Percentiles rank a stretch among this genome's conserved stretches.
Evolutionary conservation across 2,329 filamentous ascomycete species (phyloP).

Genomic region (Botrytis byssoidea): DNA sequence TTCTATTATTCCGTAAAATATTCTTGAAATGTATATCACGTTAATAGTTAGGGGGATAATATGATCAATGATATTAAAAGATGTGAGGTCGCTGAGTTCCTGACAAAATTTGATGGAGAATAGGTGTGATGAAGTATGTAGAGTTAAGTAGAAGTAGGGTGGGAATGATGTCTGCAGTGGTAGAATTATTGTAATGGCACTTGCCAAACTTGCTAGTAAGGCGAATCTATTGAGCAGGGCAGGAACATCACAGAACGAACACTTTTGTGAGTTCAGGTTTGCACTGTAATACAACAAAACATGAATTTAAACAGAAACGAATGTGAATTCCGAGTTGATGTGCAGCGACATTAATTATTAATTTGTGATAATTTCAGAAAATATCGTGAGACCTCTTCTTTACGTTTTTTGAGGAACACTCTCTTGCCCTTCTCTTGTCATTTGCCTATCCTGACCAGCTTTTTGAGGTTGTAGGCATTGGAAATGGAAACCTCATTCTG

Average conservation of each 20-base stretch:
- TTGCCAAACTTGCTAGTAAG: neutral
- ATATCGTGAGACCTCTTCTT: neutral
- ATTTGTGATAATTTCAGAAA: neutral
- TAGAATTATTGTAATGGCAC: neutral
- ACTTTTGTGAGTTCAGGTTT: neutral
- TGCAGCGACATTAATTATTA: neutral
- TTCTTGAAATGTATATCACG: neutral
- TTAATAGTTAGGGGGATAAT: neutral
- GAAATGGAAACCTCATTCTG: neutral
- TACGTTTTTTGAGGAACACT: neutral
- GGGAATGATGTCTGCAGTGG: neutral
- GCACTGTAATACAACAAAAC: neutral
- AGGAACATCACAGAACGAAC: neutral
- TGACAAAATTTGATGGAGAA: neutral
- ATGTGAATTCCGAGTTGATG: neutral
- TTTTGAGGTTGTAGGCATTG: neutral
- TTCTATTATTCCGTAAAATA: neutral
- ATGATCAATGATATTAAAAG: neutral
- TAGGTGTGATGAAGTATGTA: neutral
- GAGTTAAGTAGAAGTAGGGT: neutral
- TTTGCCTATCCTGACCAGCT: neutral
- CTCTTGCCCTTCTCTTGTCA: neutral
- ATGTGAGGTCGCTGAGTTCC: neutral
- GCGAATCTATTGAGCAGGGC: neutral
- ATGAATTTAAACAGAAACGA: neutral